Evolutionary conservation across 257 asterid species (phyloP).

Genomic region (Datura wrightii): DNA sequence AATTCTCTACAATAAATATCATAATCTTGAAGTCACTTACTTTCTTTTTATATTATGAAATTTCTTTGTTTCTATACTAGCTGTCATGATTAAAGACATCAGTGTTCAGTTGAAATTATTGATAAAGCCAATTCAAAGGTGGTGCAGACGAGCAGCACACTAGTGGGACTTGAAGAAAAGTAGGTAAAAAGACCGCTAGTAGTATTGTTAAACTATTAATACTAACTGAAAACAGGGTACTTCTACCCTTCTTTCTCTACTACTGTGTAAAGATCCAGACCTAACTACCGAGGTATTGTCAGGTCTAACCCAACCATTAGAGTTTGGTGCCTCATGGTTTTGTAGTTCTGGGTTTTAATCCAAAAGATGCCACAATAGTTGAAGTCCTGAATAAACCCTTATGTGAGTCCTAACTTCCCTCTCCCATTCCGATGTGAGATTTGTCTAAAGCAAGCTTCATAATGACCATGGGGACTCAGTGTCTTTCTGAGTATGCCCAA

Average conservation of each 20-base stretch:
- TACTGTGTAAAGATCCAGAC: not conserved
- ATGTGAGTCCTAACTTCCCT: not conserved
- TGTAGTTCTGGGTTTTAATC: not conserved
- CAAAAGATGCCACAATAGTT: not conserved
- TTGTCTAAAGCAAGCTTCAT: not conserved
- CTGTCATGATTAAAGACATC: not conserved
- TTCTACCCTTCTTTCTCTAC: not conserved
- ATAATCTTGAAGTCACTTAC: not conserved
- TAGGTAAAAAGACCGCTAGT: not conserved
- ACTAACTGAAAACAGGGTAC: not conserved
- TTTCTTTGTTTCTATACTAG: not conserved
- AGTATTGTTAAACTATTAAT: not conserved
- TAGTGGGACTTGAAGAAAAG: not conserved
- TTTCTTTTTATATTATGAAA: not conserved
- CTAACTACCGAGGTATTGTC: not conserved
- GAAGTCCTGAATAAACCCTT: not conserved
- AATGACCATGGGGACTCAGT: too few relatives aligned
- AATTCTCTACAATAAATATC: not conserved
- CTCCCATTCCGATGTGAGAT: not conserved
- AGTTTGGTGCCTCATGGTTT: not conserved
- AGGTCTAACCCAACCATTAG: not conserved
- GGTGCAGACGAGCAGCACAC: not conserved
- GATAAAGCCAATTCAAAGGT: not conserved
- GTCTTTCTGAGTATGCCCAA: too few relatives aligned
- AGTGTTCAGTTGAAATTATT: not conserved